Conservation (phyloP, 768 basidiomycete species). For the Sporobolomyces roseus region DNA sequence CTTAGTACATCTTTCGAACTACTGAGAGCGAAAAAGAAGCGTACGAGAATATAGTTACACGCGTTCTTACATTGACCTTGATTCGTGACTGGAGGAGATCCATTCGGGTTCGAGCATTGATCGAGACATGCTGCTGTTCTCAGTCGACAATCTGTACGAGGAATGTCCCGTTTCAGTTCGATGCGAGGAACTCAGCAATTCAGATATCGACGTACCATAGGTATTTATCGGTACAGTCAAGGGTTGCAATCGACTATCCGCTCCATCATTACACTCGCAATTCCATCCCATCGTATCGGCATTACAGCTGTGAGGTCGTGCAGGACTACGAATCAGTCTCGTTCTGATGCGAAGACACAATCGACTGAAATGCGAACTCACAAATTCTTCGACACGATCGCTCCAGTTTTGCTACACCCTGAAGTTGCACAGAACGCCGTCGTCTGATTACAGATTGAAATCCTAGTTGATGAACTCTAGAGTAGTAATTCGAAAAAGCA, state of each 20-base stretch:
- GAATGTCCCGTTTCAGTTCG: too few relatives aligned
- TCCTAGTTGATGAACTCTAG: conserved; percentile 20
- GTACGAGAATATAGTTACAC: conserved; percentile 30
- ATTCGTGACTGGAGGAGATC: conserved; percentile 1
- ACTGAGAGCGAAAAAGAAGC: neutral
- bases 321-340: too few relatives aligned
- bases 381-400: conserved; percentile 25
- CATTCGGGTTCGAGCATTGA: conserved; percentile 18
- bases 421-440: conserved; percentile 15
- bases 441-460: conserved; percentile 31
- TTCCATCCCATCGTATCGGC: conserved; percentile 27
- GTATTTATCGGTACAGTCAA: conserved; percentile 19
- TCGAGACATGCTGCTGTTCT: conserved; percentile 30
- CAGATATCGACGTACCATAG: conserved; percentile 10
- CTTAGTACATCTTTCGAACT: too few relatives aligned
- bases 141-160: conserved; percentile 21
- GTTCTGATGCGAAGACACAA: too few relatives aligned
- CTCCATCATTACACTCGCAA: conserved; percentile 19
- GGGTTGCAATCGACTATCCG: conserved; percentile 4
- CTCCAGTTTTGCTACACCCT: neutral
- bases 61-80: neutral
- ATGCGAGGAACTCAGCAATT: too few relatives aligned
- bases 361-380: too few relatives aligned
- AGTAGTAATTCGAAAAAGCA: neutral
- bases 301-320: conserved; percentile 21